Base-by-base conservation (phyloP, 345 rosid genomes). In the Odontarrhena argentea region DNA sequence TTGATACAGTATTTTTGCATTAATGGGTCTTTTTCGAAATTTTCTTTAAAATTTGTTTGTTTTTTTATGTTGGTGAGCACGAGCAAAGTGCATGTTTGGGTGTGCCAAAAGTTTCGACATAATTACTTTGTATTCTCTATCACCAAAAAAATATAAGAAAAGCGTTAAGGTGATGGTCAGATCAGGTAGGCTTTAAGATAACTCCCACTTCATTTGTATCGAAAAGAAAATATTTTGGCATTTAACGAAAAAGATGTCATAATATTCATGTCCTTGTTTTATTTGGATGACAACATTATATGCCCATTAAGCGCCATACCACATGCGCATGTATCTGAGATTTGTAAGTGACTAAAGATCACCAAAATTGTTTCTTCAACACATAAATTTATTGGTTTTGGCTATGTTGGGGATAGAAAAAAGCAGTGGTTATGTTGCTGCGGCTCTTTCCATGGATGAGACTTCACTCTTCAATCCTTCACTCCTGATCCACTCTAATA, bases 401-500 rank as follows among this genome's bases (percentile, higher is more conserved):
- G 42, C 65, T 40, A 18, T 14, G n/a, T 15, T 58, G 50, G 14
- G 32, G 64, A 56, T 26, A 40, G 26, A 69, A 41, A 28, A 51
- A 69, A 26, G 43, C 41, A 41, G 26, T 34, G 60, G 49, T 45
- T 63, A 71, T n/a, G 50, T 46, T 47, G 58, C 13, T 56, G 40
- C 7, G 6, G 7, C 45, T 65, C 6, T 35, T 66, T 60, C 67
- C 49, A 59, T n/a, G 24, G 37, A 28, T 54, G 77, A 24, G 55
- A 41, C 65, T 47, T 74, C 46, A 28, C 43, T 66, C 46, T 60
- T 74, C 28, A 72, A 60, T 34, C 68, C 69, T 68, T 78, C 77
- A 60, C 63, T 80, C 37, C 64, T 79, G 67, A 84, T 81, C 89
- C 92, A 88, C 64, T 84, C 88, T 9, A 88, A 80, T 15, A 86